Percentiles rank a stretch among this genome's conserved stretches.
Conservation (phyloP, 208 protist species). For the Lotmaria passim region DNA sequence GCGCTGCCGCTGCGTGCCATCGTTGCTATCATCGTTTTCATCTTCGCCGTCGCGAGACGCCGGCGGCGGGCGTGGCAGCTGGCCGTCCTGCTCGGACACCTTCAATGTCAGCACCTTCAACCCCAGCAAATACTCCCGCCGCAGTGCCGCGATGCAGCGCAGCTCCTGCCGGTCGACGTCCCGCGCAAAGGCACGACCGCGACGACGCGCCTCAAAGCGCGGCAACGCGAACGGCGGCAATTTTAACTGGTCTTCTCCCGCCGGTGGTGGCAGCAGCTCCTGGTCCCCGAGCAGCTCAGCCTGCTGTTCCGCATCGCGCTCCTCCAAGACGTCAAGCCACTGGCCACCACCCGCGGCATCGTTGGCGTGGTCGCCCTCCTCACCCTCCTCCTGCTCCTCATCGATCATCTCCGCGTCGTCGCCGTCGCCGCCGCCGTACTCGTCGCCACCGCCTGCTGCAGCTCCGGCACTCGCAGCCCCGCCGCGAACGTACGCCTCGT, state of each 20-base stretch:
- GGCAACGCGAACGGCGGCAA: not conserved
- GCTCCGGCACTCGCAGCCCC: slow-evolving; percentile 19
- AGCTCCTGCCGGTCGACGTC: slow-evolving; percentile 53
- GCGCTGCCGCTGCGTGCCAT: not conserved
- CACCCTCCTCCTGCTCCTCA: slow-evolving; percentile 56
- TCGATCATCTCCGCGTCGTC: slow-evolving; percentile 38
- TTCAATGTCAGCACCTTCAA: slow-evolving; percentile 55
- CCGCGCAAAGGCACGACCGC: slow-evolving; percentile 36
- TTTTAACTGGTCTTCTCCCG: not conserved
- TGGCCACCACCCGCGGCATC: slow-evolving; percentile 3
- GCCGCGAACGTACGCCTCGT: slow-evolving; percentile 49
- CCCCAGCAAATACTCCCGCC: slow-evolving; percentile 70
- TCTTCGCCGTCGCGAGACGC: slow-evolving; percentile 47
- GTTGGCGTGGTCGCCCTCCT: slow-evolving; percentile 25
- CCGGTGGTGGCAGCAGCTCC: slow-evolving; percentile 31
- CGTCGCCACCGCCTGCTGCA: slow-evolving; percentile 13
- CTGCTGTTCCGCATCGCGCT: slow-evolving; percentile 26
- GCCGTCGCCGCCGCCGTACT: slow-evolving; percentile 18
- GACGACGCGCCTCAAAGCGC: slow-evolving; percentile 32
- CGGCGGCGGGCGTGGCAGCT: slow-evolving; percentile 47
- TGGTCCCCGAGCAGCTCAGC: slow-evolving; percentile 22
- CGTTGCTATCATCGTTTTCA: not conserved
- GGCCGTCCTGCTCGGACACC: slow-evolving; percentile 43
- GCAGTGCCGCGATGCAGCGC: slow-evolving; percentile 57
- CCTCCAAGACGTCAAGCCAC: slow-evolving; percentile 27